Base-by-base conservation (phyloP, 495 filamentous ascomycete species). In the Neurospora sp. region DNA sequence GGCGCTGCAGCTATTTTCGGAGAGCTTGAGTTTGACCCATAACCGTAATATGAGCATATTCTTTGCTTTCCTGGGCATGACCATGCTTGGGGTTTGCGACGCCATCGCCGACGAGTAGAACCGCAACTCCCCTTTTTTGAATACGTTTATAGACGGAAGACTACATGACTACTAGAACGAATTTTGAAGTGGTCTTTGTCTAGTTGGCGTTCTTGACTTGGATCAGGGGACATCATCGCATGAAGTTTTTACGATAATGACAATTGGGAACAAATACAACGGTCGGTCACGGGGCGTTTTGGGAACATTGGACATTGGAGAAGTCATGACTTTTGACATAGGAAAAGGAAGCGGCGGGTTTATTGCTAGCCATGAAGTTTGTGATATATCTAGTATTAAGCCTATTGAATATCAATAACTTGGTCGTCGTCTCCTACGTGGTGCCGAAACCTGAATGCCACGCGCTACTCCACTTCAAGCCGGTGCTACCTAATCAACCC, bases 51-150 rank as follows among this genome's bases (percentile, higher is more conserved):
- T 98, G 79, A 93, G 92, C 77, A 94, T 96, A 74, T 85, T 88
- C 5, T 96, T 92, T 84, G 95, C 91, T 14, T 94, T 98, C 79
- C 81, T 91, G 27, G 96, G 96, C 8, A 99, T 99, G 94, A 90
- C 88, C 0, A 80, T 99, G 69, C 84, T 99, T 84, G 96, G 94
- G 0, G 70, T 94, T 27, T 97, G 93, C 80, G 93, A 90, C 82
- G 96, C 94, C 16, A 84, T 99, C 5, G 80, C 81, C 22, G 75
- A 35, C 3, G 69, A 41, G 3, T 40, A 69, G 4, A 70, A 68
- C 20, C 38, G 38, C 9, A 39, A 39, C 9, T 39, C 38, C 38
- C 12, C 14, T 1, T 27, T 59, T 65, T 65, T 61, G 53, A 9
- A 65, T 65, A 65, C 22, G 6, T 16, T 65, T 35, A 65, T 65